Evolutionary conservation across 2,329 filamentous ascomycete species (phyloP), one percentile per base, ranked within the genome.

Genomic region (Colletotrichum limetticola): DNA sequence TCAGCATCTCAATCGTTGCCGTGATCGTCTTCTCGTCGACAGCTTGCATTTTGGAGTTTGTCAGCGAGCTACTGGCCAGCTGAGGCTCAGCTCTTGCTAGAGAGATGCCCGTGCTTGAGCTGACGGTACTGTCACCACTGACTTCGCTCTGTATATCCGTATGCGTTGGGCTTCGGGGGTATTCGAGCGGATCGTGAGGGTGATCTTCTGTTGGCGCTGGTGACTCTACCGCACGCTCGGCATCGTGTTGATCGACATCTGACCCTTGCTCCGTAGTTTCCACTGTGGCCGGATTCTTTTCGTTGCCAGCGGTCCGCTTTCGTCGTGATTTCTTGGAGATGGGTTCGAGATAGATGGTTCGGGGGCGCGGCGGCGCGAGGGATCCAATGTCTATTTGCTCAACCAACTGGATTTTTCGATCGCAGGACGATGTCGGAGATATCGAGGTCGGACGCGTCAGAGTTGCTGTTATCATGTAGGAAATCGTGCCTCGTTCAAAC

Each of bases 401-500:
- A 42, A 94, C 85, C 8, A 98, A 86, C 72, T 92, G 91, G 26
- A 99, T 88, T 78, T 95, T 95, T 74, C 91, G 90, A 76, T 97
- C 95, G 83, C 94, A 97, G 46, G 91, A 93, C 11, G 92, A 89
- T 2, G 92, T 95, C 2, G 96, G 92, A 16, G 92, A 89, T 74
- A 98, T 97, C 6, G 95, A 92, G 0, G 94, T 97, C 24, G 97
- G 96, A 69, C 95, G 91, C 24, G 96, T 98, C 70, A 98, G 83
- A 9, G 95, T 98, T 37, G 96, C 93, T 6, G 94, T 96, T 77
- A 98, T 90, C 85, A 96, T 91, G 83, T 98, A 99, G 24, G 93
- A 93, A 78, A 99, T 94, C 2, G 94, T 95, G 46, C 97, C 97
- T 79, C 96, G 92, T 83, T 98, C 97, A 82, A 99, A 99, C 95